Base-by-base conservation (phyloP, 176 grass and related monocot species). In the Aegilops bicornis region DNA sequence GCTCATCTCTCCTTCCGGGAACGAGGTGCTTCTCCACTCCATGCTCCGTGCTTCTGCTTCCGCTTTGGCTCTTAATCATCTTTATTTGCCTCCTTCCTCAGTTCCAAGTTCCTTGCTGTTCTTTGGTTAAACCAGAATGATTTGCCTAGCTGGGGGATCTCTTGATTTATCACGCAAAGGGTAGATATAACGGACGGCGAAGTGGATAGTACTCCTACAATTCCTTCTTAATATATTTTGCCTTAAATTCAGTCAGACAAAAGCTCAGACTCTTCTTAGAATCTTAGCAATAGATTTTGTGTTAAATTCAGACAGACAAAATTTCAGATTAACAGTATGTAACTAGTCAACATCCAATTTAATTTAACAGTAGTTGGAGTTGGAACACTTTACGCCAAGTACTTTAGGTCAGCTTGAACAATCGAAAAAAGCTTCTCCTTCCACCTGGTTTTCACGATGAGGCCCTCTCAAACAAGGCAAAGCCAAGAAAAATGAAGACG, bases 1-100 rank as follows among this genome's bases (percentile, higher is more conserved):
- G 50, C 80, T 94, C 1, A 12, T 87, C 83, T 84, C 63, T 64
- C 86, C 92, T 29, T 78, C 82, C 43, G 89, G 89, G 62, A 50
- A 73, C 63, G 84, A 94, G 92, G 92, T 94, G 69, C 67, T 66
- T 10, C 16, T 16, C 35, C 60, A 19, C 1, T 14, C 48, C 72
- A 47, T 14, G 4, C 12, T 9, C 37, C 1, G 42, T 47, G 0
- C 12, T 52, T 27, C 52, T 52, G 3, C 40, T 20, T 17, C n/a
- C 13, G 47, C 47, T 39, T 64, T 56, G 9, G 29, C 58, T 17
- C 10, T 52, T 6, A 3, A 31, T 13, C 16, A 24, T 50, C 39
- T 40, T 45, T 45, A 15, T 19, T 20, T 58, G 7, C 17, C 20
- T 22, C 7, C 6, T 17, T 52, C 48, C 0, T 52, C 16, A 0